Base-by-base conservation (phyloP, 2,329 filamentous ascomycete species). In the Ceratocystis smalleyi region DNA sequence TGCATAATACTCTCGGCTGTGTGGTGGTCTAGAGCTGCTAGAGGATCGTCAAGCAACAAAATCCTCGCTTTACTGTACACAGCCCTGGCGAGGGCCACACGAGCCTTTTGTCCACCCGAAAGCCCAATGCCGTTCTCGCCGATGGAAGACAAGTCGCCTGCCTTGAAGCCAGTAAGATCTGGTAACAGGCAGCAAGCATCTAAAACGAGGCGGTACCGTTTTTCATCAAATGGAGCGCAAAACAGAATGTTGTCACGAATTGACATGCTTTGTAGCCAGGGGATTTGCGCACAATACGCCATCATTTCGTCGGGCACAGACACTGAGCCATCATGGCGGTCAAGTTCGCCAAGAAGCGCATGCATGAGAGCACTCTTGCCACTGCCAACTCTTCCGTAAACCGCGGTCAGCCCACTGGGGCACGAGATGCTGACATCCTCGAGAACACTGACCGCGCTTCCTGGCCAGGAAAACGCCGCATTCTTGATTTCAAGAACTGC, bases 401-500 rank as follows among this genome's bases (percentile, higher is more conserved):
- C 72, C 0, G 84, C 74, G 0, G 78, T 82, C 3, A 86, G 73
- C 0, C 82, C 81, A 0, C 75, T 71, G 8, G 72, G 70, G 61
- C 83, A 81, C 1, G 70, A 71, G 8, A 83, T 68, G 12, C 75
- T 74, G 12, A 83, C 71, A 17, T 77, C 70, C 5, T 74, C 72
- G 6, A 86, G 73, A 0, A 83, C 77, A 3, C 80, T 76, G 1
- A 78, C 71, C 0, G 81, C 62, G 30, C 10, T 81, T 0, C 88
- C 88, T 0, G 91, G 89, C 86, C 91, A 95, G 0, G 86, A 82
- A 71, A 95, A 95, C 0, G 84, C 85, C 3, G 88, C 88, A 32
- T 82, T 74, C 1, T 79, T 75, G 59, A 95, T 77, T 49, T 79
- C 73, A 22, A 86, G 75, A 17, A 79, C 75, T 22, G 45, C 59